Evolutionary conservation across 2,329 filamentous ascomycete genomes (phyloP).

Genomic region (Penicillium sp.): DNA sequence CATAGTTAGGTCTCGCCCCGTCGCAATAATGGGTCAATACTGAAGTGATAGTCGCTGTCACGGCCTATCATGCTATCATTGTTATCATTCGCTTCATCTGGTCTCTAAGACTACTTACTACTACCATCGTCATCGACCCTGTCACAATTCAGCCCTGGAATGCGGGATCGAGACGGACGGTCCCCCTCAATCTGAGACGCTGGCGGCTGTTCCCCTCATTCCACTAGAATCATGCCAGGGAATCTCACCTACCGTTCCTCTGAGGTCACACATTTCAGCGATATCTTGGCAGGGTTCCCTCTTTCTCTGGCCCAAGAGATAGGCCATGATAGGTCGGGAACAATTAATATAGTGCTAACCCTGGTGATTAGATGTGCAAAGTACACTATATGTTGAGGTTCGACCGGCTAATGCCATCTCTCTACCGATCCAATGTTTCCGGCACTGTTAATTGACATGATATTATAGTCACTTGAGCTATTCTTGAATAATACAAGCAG

Average conservation of each 20-base stretch:
- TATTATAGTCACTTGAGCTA: background rate
- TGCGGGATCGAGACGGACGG: background rate
- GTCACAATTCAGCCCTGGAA: background rate
- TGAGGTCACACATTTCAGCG: background rate
- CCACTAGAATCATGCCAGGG: background rate
- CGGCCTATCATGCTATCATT: background rate
- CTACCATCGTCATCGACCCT: background rate
- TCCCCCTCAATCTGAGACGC: conserved; percentile 20
- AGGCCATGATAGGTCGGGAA: background rate
- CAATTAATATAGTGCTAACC: background rate
- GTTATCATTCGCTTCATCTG: background rate
- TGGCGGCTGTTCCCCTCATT: conserved; percentile 16
- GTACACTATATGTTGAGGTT: background rate
- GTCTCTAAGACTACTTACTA: background rate
- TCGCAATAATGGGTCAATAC: background rate
- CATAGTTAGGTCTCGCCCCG: background rate
- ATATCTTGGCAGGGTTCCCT: background rate
- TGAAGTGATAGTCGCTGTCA: background rate
- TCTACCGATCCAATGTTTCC: background rate
- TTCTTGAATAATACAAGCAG: background rate
- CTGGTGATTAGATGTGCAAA: background rate
- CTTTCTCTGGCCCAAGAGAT: background rate
- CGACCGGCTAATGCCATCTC: background rate
- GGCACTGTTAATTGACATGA: background rate
- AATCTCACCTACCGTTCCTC: background rate